Evolutionary conservation across 768 basidiomycete species (phyloP), one percentile per base, ranked within the genome.

Genomic region (Steccherinum ochraceum): DNA sequence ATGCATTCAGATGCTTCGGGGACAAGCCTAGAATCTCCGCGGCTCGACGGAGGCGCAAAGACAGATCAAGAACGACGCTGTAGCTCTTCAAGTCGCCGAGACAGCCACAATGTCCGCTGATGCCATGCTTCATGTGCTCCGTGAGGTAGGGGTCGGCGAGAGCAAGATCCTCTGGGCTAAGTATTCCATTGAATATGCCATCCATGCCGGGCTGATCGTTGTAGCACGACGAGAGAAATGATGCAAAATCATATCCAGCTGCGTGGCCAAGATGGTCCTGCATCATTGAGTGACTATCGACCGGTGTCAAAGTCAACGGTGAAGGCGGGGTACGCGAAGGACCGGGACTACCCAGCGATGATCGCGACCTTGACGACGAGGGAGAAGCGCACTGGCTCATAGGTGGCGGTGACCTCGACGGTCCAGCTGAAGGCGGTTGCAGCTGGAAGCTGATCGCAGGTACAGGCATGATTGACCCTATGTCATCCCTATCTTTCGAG

Each of bases 1-100:
- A 57, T 16, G 59, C 61, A 45, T 64, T 56, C 20, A 55, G 57
- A 47, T 77, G 76, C 30, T 64, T 66, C 18, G 74, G 58, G 13
- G 76, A 77, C 39, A 70, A 76, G 11, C 72, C 68, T 39, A 86
- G 73, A 35, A 77, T 67, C 48, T 80, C 72, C 11, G 78, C 74
- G 11, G 80, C 81, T 57, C 75, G 80, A 20, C 82, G 73, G 19
- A 86, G 72, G 46, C 80, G 72, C 24, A 84, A 66, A 2, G 82
- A 84, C n/a, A 86, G 68, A 57, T 86, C 83, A 11, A 85, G 72
- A 19, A 83, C 69, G n/a, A 73, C 75, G 49, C 68, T 77, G 58
- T 86, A 84, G 57, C 68, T 76, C 18, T 69, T 58, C 7, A 72
- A 58, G 52, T 84, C 83, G 48, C 74, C 69, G 23, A 84, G 68